Conservation (phyloP, 2,329 filamentous ascomycete species). For the Anthostomella pinea region DNA sequence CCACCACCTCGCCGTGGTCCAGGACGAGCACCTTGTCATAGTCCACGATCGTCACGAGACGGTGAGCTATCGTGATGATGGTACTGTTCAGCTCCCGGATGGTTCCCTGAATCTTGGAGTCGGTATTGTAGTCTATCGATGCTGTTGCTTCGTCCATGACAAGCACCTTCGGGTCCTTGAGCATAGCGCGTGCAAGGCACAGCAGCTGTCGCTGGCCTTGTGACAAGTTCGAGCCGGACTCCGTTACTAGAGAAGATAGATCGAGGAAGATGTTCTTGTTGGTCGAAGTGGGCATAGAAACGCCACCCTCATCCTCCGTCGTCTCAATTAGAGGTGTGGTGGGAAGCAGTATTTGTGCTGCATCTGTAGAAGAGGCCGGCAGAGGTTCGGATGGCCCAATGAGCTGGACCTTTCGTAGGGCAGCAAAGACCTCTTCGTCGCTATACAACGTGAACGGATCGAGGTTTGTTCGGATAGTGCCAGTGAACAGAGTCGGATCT, state of each 20-base stretch:
- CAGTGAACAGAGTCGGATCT: slow-evolving; percentile 91
- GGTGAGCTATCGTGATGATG: slow-evolving; percentile 94
- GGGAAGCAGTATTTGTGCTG: slow-evolving; percentile 8
- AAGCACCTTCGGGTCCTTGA: slow-evolving; percentile 88
- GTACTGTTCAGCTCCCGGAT: slow-evolving; percentile 92
- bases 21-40: slow-evolving; percentile 97
- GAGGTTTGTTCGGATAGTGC: slow-evolving; percentile 86
- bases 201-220: slow-evolving; percentile 94
- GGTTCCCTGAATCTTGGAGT: slow-evolving; percentile 93
- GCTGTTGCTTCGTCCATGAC: slow-evolving; percentile 99
- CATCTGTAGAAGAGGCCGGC: slow-evolving; percentile 15
- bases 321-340: slow-evolving; percentile 7
- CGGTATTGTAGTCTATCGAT: slow-evolving; percentile 94
- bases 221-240: slow-evolving; percentile 91
- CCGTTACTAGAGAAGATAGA: slow-evolving; percentile 76
- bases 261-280: slow-evolving; percentile 97
- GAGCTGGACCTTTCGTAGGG: slow-evolving; percentile 83
- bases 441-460: slow-evolving; percentile 89
- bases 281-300: slow-evolving; percentile 46
- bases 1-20: slow-evolving; percentile 81
- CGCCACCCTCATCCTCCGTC: slow-evolving; percentile 16
- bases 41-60: slow-evolving; percentile 93
- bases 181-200: slow-evolving; percentile 86
- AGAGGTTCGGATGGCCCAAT: slow-evolving; percentile 59
- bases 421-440: slow-evolving; percentile 85